Evolutionary conservation across 805 yeast genomes (phyloP), one percentile per base, ranked within the genome.

Genomic region (Starmerella apis): DNA sequence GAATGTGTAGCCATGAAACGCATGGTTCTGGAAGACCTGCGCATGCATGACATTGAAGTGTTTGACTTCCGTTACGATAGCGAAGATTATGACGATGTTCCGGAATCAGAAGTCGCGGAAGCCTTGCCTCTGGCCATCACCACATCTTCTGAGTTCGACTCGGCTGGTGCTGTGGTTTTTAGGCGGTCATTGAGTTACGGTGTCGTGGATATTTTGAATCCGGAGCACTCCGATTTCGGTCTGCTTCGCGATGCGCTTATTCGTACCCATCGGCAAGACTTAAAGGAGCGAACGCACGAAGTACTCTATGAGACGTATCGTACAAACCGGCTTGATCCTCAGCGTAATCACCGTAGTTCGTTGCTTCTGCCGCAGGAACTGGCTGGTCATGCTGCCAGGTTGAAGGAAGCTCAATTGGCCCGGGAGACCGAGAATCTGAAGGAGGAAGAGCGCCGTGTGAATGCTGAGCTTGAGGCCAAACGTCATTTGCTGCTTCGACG

Each of bases 121-220:
- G 72, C 83, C 23, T 81, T 86, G 86, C 96, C 96, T 31, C 59
- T 64, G 39, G 64, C 95, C 3, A 68, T 88, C n/a, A 77, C 14
- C 10, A 87, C 84, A 61, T 77, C 79, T 50, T 83, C 81, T 60
- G 78, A 76, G 57, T 83, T 81, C 61, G 72, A 77, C 48, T 71
- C 76, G 14, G 73, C 78, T 33, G 94, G 94, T 30, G 70, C 73
- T 52, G 69, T 74, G 53, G 80, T 83, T 20, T 75, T 79, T 51
- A 94, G 87, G 27, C 80, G 95, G 71, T 76, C 78, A 64, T 85
- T 85, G 61, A 88, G 94, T 55, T 85, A 94, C 92, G 96, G 95
- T 39, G 68, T 79, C 48, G 94, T 83, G 38, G 92, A 85, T 64
- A 86, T 86, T 49, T 94, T 84, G 63, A 84, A 86, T 67, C 94